Evolutionary conservation across 441 rosid species (phyloP), one percentile per base, ranked within the genome.

Genomic region (Isatis lusitanica): DNA sequence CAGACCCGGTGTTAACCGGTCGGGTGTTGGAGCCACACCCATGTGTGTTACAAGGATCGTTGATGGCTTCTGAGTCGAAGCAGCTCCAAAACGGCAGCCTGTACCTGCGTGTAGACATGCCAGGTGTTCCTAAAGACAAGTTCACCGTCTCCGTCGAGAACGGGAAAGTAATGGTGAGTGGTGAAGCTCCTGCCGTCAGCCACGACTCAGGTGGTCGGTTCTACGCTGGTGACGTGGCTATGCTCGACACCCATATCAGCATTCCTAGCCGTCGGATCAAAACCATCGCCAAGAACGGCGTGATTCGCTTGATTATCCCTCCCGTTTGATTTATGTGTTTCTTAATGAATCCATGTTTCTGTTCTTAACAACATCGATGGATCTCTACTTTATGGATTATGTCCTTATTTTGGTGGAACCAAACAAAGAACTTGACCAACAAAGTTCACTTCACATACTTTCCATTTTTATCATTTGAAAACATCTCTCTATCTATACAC

Each of bases 81-180:
- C 18, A 16, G 59, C 74, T 73, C 2, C 48, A 48, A n/a, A 63
- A 76, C 24, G 74, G 70, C n/a, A 70, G 74, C 4, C 33, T 73
- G 0, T 73, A 36, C 40, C 62, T 85, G 13, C 63, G 85, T 26
- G 57, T 86, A 7, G 90, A 88, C 79, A 83, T 87, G 92, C 88
- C 90, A 0, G 90, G 90, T 2, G 73, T 88, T 7, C 70, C 80
- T 35, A 85, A 78, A 57, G 88, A 84, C 38, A 78, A 80, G 5
- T 87, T 85, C 66, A 80, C 76, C 38, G 72, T 88, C 4, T 66
- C 73, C 0, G 81, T 90, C 52, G 79, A 77, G 43, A 8, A 70
- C 12, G 64, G 73, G 40, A 33, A 39, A 28, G 76, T 77, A 9
- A 40, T 0, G n/a, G 72, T 77, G 18, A 42, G n/a, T 21, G 76